phyloP scores from a whole-genome alignment of 2,329 filamentous ascomycete genomes.

The Pseudogymnoascus sp. region DNA sequence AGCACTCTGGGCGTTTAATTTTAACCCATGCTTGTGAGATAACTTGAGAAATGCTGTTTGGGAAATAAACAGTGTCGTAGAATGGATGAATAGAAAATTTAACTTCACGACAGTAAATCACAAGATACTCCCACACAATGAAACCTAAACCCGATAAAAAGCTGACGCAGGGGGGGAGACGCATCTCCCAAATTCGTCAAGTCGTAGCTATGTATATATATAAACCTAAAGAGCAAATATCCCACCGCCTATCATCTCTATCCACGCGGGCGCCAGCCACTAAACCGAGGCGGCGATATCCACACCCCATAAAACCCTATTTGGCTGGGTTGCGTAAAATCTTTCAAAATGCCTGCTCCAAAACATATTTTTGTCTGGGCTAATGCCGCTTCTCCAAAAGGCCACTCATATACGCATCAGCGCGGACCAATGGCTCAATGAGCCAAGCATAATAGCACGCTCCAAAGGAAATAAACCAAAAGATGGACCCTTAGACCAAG shows the following conservation, averaged over 20 bases:
- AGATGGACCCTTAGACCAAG: background rate
- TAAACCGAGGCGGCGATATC: background rate
- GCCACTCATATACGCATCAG: background rate
- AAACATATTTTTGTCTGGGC: background rate
- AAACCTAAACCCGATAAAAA: background rate
- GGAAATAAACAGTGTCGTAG: background rate
- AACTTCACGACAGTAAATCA: background rate
- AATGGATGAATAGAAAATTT: background rate
- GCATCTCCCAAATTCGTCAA: background rate
- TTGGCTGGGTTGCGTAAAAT: background rate
- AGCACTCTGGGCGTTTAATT: background rate
- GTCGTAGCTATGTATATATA: background rate
- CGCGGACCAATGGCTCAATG: background rate
- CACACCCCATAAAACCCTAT: background rate
- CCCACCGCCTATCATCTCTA: background rate
- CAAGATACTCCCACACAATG: background rate
- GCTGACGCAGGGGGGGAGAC: background rate
- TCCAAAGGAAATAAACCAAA: background rate
- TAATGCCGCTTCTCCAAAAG: background rate
- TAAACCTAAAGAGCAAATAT: background rate
- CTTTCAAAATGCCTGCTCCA: slow-evolving; percentile 3
- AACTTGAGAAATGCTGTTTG: background rate
- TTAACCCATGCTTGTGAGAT: background rate
- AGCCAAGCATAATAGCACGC: background rate
- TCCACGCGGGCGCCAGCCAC: background rate